Evolutionary conservation across 257 asterid genomes (phyloP), one percentile per base, ranked within the genome.

Genomic region (Jacaranda mimosifolia): DNA sequence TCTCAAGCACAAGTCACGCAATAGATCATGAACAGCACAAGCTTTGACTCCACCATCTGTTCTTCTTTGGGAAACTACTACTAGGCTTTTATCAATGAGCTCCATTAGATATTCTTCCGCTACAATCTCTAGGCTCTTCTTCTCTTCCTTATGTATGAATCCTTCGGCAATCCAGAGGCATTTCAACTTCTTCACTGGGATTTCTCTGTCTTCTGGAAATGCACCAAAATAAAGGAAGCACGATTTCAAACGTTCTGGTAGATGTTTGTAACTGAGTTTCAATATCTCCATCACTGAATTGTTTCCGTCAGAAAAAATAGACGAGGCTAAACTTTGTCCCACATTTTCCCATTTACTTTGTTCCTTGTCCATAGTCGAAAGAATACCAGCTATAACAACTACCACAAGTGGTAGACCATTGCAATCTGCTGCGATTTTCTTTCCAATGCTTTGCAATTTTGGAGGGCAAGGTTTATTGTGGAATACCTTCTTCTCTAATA

Each of bases 401-500:
- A 48, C 55, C 6, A 10, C 55, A 48, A 48, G 55, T 48, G 55
- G 55, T 3, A 48, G 55, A 1, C 55, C 55, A 9, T 12, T 8
- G 13, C 83, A 82, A 2, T 62, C 62, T 19, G 4, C 3, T 18
- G 74, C 78, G 4, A 78, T 82, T 36, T 9, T 4, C 72, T 62
- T 9, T 13, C 80, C 78, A 7, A 35, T 3, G 83, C 83, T 6
- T 76, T 26, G 32, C 32, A 26, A 26, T 26, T 26, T 26, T 26
- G 2, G 32, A 26, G 32, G 32, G 2, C 32, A 75, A 3, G 9
- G 14, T 19, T 75, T n/a, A 7, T 43, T 8, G 2, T 14, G 35
- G 70, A 73, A 78, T 21, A 82, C 69, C 77, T 49, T 82, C 62
- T 14, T 9, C n/a, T 77, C 3, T 26, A 82, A 32, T 52, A 82